A percentile compares a stretch with the other conserved stretches of the same genome.
Evolutionary conservation across 176 grass and related monocot genomes (phyloP).

Genomic region (Oryza nivara): DNA sequence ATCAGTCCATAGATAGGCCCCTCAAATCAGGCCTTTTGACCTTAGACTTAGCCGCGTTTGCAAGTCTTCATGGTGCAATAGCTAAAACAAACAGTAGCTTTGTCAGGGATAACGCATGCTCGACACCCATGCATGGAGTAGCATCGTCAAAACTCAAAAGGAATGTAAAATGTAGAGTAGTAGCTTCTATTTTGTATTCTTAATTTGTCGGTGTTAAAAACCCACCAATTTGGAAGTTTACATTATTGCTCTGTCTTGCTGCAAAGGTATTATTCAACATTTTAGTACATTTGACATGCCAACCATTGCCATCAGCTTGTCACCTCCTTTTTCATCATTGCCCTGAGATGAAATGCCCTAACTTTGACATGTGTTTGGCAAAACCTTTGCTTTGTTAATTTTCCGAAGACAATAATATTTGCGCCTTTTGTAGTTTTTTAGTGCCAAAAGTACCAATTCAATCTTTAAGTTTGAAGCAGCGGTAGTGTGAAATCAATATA

Average conservation of each 20-base stretch:
- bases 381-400: not conserved
- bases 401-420: conserved; percentile 6
- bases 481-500: conserved; percentile 2
- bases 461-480: not conserved
- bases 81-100: not conserved
- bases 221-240: conserved; percentile 40
- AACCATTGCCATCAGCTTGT: not conserved
- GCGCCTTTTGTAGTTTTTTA: not conserved
- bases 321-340: not conserved
- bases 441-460: not conserved
- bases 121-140: not conserved
- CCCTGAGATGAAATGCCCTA: not conserved
- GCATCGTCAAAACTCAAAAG: conserved; percentile 58
- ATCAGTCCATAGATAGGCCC: not conserved
- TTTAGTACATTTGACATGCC: not conserved
- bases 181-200: not conserved
- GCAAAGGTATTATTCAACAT: conserved; percentile 9
- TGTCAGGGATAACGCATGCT: conserved; percentile 19
- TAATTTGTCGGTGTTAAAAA: conserved; percentile 23
- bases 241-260: not conserved
- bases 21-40: conserved; percentile 28
- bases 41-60: not conserved
- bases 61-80: not conserved
- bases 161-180: conserved; percentile 26
- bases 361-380: conserved; percentile 7